These are phyloP conservation scores for Umbellularia californica DNA, from an alignment of 164 flowering plant species.

Conservation along the genomic window DNA sequence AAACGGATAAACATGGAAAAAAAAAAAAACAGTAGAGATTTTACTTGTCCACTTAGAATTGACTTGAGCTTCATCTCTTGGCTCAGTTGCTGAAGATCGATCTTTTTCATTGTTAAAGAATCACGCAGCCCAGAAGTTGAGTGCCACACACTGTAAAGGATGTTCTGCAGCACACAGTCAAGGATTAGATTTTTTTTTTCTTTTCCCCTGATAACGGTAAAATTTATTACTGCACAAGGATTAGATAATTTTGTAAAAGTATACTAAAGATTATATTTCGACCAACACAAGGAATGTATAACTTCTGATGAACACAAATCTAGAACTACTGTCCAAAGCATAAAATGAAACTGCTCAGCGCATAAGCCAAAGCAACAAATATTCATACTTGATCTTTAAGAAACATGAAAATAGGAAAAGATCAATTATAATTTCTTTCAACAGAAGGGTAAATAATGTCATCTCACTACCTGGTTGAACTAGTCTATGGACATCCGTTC, in stretches of 20 bases:
- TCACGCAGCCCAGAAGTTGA: conserved; percentile 49
- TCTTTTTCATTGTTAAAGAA: conserved; percentile 53
- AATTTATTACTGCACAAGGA: neutral
- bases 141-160: conserved; percentile 58
- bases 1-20: neutral
- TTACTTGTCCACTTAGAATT: conserved; percentile 67
- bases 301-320: neutral
- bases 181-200: neutral
- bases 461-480: no score
- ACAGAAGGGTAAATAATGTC: no score
- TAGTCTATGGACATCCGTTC: no score
- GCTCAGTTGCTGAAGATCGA: conserved; percentile 52
- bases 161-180: conserved; percentile 38
- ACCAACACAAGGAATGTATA: neutral
- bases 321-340: neutral
- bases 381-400: no score
- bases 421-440: no score
- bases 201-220: no score
- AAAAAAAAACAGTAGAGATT: neutral
- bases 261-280: neutral
- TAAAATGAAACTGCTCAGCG: no score
- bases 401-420: no score
- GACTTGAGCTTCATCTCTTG: conserved; percentile 58
- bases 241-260: neutral
- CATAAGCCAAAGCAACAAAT: no score